Evolutionary conservation across 345 rosid species (phyloP).

Genomic region (Rhizophora mangle): DNA sequence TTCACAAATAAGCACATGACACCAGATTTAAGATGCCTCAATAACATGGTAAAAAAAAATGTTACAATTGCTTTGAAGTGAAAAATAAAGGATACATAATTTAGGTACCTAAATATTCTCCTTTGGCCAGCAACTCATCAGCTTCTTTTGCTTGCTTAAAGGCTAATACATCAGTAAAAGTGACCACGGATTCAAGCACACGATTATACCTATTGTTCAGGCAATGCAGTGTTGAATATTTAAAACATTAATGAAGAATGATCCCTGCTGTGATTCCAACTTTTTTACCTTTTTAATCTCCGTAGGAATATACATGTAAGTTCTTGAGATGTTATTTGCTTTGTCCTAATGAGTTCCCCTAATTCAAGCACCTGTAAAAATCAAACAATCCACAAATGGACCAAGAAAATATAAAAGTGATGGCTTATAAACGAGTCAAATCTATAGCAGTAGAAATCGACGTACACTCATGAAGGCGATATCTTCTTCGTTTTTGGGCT

Average conservation of each 20-base stretch:
- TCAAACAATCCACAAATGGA: background rate
- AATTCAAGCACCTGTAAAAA: conserved; percentile 69
- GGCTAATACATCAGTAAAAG: conserved; percentile 75
- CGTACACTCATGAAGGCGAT: conserved; percentile 80
- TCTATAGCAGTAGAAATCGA: background rate
- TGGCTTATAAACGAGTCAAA: background rate
- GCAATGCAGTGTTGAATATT: conserved; percentile 7
- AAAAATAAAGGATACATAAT: background rate
- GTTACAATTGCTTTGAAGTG: background rate
- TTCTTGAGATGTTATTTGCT: conserved; percentile 64
- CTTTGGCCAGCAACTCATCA: conserved; percentile 67
- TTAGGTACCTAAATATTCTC: conserved; percentile 66
- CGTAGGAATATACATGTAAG: conserved; percentile 55
- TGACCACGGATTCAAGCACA: conserved; percentile 72
- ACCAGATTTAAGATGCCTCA: background rate
- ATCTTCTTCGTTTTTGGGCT: conserved; percentile 59
- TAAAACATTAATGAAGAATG: background rate
- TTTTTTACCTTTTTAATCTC: conserved; percentile 59
- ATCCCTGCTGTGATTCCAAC: background rate
- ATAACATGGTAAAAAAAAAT: conserved; percentile 4
- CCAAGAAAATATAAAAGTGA: background rate
- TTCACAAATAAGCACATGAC: background rate
- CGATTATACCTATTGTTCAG: conserved; percentile 50
- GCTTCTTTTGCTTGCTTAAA: conserved; percentile 80
- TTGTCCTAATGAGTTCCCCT: conserved; percentile 68